Evolutionary conservation across 179 eudicot genomes (phyloP).

Genomic region (Beta lomatogona): DNA sequence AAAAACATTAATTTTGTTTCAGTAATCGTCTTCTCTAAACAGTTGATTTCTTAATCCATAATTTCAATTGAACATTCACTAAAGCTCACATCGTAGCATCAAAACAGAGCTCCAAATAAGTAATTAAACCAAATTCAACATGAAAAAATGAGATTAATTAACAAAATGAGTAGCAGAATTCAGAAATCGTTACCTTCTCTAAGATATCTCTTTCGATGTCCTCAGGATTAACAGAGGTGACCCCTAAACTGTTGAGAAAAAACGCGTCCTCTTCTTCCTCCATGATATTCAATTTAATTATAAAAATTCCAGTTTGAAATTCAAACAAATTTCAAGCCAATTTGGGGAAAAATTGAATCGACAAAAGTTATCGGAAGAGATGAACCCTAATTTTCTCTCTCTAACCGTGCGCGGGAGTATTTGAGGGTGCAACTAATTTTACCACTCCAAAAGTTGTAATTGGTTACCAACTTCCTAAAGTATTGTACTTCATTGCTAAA

Average conservation of each 20-base stretch:
- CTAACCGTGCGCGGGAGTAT: not conserved
- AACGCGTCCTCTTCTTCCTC: slow-evolving; percentile 73
- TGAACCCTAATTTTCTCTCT: slow-evolving; percentile 3
- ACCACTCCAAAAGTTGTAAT: not conserved
- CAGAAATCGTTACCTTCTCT: slow-evolving; percentile 44
- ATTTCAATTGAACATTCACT: slow-evolving; percentile 1
- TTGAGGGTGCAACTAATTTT: not conserved
- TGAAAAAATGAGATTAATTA: not conserved
- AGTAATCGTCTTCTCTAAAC: not conserved
- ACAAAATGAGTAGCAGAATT: not conserved
- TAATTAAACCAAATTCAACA: not conserved
- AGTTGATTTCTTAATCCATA: not conserved
- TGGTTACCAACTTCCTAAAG: not conserved
- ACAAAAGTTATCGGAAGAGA: not conserved
- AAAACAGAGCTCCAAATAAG: not conserved
- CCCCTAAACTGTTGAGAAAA: slow-evolving; percentile 78
- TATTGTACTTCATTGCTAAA: no score
- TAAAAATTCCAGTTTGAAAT: not conserved
- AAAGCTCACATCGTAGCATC: slow-evolving; percentile 1
- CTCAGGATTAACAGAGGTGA: slow-evolving; percentile 84
- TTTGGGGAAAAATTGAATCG: not conserved
- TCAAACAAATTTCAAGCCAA: not conserved
- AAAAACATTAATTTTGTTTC: not conserved
- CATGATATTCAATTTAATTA: slow-evolving; percentile 32
- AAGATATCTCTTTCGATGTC: slow-evolving; percentile 72